phyloP scores from a whole-genome alignment of 805 yeast genomes.

The Monosporozyma siamensis region DNA sequence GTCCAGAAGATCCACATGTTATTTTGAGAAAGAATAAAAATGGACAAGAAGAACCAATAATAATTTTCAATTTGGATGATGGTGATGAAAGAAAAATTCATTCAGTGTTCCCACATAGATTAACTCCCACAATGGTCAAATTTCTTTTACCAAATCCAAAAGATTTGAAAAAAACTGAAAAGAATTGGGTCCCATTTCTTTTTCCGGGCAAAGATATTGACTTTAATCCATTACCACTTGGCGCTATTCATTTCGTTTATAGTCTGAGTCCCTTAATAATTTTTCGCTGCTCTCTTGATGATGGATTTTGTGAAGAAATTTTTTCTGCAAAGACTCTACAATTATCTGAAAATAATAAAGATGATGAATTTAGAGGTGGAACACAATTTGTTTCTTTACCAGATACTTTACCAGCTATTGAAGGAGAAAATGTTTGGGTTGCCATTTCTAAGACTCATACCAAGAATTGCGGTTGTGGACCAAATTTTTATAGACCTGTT shows the following conservation, averaged over 20 bases:
- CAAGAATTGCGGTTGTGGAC: slow-evolving; percentile 15
- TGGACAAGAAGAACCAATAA: slow-evolving; percentile 8
- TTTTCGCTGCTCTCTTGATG: slow-evolving; percentile 16
- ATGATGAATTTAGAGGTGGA: slow-evolving; percentile 14
- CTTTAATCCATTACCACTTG: slow-evolving; percentile 13
- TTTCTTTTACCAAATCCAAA: not conserved
- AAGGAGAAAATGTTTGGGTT: slow-evolving; percentile 15
- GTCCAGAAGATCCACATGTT: not conserved
- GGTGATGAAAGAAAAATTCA: slow-evolving; percentile 2
- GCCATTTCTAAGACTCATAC: slow-evolving; percentile 16
- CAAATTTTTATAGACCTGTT: slow-evolving; percentile 13
- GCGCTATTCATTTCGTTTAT: slow-evolving; percentile 9
- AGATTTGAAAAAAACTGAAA: slow-evolving; percentile 2
- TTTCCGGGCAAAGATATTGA: not conserved
- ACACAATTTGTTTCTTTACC: slow-evolving; percentile 14
- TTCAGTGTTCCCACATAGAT: slow-evolving; percentile 8
- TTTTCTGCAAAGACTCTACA: slow-evolving; percentile 10
- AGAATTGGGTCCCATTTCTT: slow-evolving; percentile 13
- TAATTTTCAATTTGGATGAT: slow-evolving; percentile 7
- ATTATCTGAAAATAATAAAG: slow-evolving; percentile 7
- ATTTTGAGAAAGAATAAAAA: not conserved
- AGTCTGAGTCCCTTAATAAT: slow-evolving; percentile 6
- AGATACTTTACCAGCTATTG: slow-evolving; percentile 9
- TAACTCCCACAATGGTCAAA: not conserved
- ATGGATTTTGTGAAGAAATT: slow-evolving; percentile 13